Conservation (phyloP, 2,329 filamentous ascomycete genomes). For the Pseudogymnoascus sp. region DNA sequence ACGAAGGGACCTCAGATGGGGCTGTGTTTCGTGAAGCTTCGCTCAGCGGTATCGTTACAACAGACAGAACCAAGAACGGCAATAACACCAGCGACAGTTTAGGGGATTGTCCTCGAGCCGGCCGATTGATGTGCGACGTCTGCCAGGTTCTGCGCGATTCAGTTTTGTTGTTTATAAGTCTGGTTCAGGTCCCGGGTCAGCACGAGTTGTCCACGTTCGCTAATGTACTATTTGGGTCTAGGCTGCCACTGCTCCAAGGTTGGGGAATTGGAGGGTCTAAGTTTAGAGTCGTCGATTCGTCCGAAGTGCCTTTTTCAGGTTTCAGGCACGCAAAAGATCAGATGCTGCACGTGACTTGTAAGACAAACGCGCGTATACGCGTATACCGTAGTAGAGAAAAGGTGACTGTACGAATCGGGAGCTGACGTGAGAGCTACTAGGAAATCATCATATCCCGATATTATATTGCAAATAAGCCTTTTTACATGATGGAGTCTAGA, state of each 20-base stretch:
- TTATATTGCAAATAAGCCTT: not conserved
- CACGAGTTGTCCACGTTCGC: conserved; percentile 8
- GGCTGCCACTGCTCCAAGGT: conserved; percentile 1
- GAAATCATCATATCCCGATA: not conserved
- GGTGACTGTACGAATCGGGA: not conserved
- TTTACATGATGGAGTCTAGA: not conserved
- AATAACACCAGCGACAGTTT: conserved; percentile 2
- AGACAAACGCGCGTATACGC: not conserved
- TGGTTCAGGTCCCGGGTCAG: conserved; percentile 4
- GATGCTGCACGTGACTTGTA: not conserved
- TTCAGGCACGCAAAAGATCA: not conserved
- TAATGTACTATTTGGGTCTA: not conserved
- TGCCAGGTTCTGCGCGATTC: conserved; percentile 1
- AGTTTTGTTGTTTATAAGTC: conserved; percentile 10
- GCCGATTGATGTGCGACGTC: not conserved
- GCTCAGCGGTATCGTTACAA: not conserved
- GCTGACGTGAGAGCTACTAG: not conserved
- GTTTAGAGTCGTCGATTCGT: not conserved
- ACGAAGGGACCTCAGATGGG: not conserved
- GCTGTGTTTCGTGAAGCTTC: conserved; percentile 3
- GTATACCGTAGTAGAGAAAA: not conserved
- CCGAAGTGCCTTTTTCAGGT: not conserved
- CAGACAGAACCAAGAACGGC: not conserved
- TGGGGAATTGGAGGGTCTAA: not conserved
- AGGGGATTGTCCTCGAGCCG: not conserved